Evolutionary conservation across 148 eudicot species (phyloP).

Genomic region (Diospyros lotus): DNA sequence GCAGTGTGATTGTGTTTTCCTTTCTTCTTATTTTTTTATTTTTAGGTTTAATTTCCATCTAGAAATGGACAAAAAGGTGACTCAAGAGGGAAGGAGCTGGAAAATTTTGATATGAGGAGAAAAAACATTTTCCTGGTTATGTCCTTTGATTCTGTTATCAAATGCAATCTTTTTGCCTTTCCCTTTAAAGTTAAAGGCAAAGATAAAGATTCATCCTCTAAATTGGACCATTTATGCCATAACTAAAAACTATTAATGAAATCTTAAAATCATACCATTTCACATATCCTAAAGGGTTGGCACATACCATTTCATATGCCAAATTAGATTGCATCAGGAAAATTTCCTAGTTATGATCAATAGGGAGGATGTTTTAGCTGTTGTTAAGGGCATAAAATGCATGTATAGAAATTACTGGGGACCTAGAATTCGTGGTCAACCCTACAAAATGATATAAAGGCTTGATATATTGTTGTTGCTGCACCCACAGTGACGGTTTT

Average conservation of each 20-base stretch:
- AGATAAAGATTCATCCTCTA: background rate
- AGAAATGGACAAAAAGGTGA: background rate
- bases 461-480: too few relatives aligned
- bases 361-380: too few relatives aligned
- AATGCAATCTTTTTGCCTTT: background rate
- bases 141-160: background rate
- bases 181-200: background rate
- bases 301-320: background rate
- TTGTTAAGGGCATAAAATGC: too few relatives aligned
- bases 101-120: background rate
- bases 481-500: too few relatives aligned
- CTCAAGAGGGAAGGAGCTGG: background rate
- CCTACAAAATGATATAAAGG: too few relatives aligned
- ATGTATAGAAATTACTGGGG: too few relatives aligned
- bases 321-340: too few relatives aligned
- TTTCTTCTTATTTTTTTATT: too few relatives aligned
- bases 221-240: background rate
- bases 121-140: background rate
- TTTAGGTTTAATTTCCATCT: background rate
- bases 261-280: background rate
- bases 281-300: background rate
- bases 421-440: too few relatives aligned
- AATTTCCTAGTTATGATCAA: too few relatives aligned
- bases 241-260: background rate
- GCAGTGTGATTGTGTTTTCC: background rate